These are phyloP conservation scores for Pseudopithomyces chartarum DNA, from an alignment of 2,329 filamentous ascomycete genomes.

Conservation along the genomic window DNA sequence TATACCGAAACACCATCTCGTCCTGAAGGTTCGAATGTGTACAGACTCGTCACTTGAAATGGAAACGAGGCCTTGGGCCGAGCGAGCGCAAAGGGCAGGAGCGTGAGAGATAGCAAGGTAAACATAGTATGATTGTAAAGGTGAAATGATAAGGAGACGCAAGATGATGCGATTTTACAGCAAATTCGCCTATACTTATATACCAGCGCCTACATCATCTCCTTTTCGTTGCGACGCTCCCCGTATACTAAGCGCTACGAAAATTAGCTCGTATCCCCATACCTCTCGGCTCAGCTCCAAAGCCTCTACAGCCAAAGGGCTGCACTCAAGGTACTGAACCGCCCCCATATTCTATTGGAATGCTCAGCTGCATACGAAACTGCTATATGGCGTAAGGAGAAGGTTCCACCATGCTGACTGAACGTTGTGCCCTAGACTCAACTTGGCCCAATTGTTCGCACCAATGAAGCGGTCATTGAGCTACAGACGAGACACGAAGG, in stretches of 20 bases:
- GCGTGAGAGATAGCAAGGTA: not conserved
- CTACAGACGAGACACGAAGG: too few relatives aligned
- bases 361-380: too few relatives aligned
- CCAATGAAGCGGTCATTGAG: too few relatives aligned
- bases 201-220: too few relatives aligned
- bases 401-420: too few relatives aligned
- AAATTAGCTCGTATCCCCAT: not conserved
- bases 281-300: not conserved
- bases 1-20: constrained; percentile 13
- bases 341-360: too few relatives aligned
- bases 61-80: constrained; percentile 1
- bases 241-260: not conserved
- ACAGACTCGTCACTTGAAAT: constrained; percentile 21
- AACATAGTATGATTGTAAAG: not conserved
- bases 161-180: not conserved
- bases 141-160: too few relatives aligned
- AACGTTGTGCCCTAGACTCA: too few relatives aligned
- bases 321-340: too few relatives aligned
- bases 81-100: constrained; percentile 7
- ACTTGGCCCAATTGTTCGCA: too few relatives aligned
- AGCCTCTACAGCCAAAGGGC: too few relatives aligned
- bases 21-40: constrained; percentile 18
- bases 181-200: not conserved
- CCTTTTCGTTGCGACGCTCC: not conserved
- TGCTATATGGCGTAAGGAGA: too few relatives aligned